Evolutionary conservation across 2,329 filamentous ascomycete species (phyloP), one percentile per base, ranked within the genome.

Genomic region (Xylaria sp.): DNA sequence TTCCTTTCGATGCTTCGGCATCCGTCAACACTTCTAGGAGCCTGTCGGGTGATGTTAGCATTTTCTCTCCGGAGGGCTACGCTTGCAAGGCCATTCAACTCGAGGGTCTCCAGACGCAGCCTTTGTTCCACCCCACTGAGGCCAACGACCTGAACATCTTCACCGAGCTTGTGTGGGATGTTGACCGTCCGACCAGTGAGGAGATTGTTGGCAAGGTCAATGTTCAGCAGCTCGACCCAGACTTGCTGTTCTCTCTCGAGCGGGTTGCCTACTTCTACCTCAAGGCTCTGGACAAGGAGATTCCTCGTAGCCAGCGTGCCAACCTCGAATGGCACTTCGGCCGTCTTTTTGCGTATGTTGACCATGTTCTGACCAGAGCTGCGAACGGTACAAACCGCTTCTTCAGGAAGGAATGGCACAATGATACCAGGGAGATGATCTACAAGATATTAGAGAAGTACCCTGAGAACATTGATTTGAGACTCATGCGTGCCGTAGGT

Each of bases 401-500:
- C 38, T 49, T 38, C 2, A 62, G 63, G n/a, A 49, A 33, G 25
- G 65, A 65, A 28, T 67, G 65, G 65, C 17, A 40, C 14, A 9
- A 21, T 3, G 65, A 67, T 28, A 40, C 37, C 7, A 43, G 31
- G 17, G 42, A 51, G 0, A 53, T 37, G 2, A 56, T 54, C 6
- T n/a, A 47, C 21, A 5, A 33, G 1, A 23, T 58, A 1, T 21
- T 63, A 1, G 46, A 46, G 12, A 38, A 37, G 23, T 61, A 46
- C 17, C 50, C 49, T 5, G 19, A 65, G 60, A 50, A 62, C 25
- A 65, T 68, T 1, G 72, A 74, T 14, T 37, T 78, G 5, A 67
- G 72, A 23, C 57, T 75, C 2, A 47, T 71, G 1, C 47, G 64
- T 6, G 66, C 69, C 0, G 72, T 76, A 0, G 71, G 78, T 1